Evolutionary conservation across 2,329 filamentous ascomycete species (phyloP).

Genomic region (Curvularia sp.): DNA sequence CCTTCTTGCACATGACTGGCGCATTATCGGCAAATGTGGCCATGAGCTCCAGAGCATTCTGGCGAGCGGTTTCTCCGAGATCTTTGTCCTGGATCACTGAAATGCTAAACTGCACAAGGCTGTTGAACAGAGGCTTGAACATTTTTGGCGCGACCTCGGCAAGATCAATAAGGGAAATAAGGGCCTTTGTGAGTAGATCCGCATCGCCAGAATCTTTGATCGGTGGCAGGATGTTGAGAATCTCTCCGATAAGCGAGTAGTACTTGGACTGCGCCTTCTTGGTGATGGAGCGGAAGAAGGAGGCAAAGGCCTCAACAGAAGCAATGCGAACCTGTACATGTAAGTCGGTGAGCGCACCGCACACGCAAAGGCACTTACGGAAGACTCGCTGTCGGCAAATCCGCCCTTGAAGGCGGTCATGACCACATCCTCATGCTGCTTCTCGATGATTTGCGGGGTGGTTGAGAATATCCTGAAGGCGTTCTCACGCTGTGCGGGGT

Average conservation of each 20-base stretch:
- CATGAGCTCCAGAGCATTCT: slow-evolving; percentile 96
- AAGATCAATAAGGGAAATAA: slow-evolving; percentile 90
- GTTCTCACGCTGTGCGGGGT: slow-evolving; percentile 84
- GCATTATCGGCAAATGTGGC: slow-evolving; percentile 96
- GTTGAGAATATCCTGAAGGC: slow-evolving; percentile 95
- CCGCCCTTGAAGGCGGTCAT: slow-evolving; percentile 86
- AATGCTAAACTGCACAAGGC: slow-evolving; percentile 89
- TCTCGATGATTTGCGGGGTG: slow-evolving; percentile 94
- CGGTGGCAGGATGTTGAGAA: slow-evolving; percentile 92
- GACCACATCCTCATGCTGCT: slow-evolving; percentile 91
- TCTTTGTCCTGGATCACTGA: slow-evolving; percentile 97
- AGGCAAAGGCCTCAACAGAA: slow-evolving; percentile 94
- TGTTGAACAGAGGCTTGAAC: slow-evolving; percentile 95
- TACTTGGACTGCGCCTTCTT: slow-evolving; percentile 92
- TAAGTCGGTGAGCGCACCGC: slow-evolving; percentile 15
- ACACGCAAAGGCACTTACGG: slow-evolving; percentile 58
- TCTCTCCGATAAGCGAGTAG: slow-evolving; percentile 83
- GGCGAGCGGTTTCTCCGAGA: slow-evolving; percentile 83
- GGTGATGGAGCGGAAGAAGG: slow-evolving; percentile 89
- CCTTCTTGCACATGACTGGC: slow-evolving; percentile 93
- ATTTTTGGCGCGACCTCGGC: slow-evolving; percentile 95
- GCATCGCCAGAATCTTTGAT: slow-evolving; percentile 92
- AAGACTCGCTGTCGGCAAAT: slow-evolving; percentile 85
- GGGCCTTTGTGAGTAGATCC: slow-evolving; percentile 86
- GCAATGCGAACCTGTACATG: slow-evolving; percentile 78